Evolutionary conservation across 2,329 filamentous ascomycete genomes (phyloP), one percentile per base, ranked within the genome.

Genomic region (Curvularia lunata): DNA sequence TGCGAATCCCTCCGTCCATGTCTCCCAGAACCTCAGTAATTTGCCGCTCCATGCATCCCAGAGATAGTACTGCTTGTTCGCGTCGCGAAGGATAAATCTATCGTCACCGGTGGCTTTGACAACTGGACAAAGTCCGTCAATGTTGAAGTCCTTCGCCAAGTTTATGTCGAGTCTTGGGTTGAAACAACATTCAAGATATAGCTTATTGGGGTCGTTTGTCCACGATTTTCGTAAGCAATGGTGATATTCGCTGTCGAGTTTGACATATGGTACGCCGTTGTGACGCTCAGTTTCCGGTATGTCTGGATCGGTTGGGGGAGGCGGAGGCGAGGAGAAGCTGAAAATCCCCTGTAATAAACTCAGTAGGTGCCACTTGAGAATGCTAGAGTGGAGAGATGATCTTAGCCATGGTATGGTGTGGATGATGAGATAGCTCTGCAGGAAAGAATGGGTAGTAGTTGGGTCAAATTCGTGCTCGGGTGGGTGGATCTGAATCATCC

Each of bases 21-120:
- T 37, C 16, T 54, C 46, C 12, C 32, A 18, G 16, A 60, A 52
- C 54, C 47, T 38, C 38, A 49, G 41, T 32, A 60, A 34, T 12
- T 50, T 18, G 30, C 58, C 49, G 9, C 48, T 42, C 58, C 49
- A 58, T 21, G 49, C 54, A 19, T 57, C 49, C 58, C 58, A 57
- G 19, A 58, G 54, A 41, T 60, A 60, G 21, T 42, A 60, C 12
- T 40, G 16, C 8, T n/a, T 13, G 1, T 45, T 43, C 7, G 16
- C 28, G n/a, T 60, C 54, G 27, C 50, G 41, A 4, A 60, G 10
- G 12, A 60, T 54, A 19, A 60, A 60, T 6, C 23, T 25, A 6
- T 58, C 54, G 18, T 30, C 46, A 12, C 54, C 34, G 1, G 40
- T 52, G 19, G 56, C 49, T 23, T 47, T 52, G 37, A 60, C 54